phyloP scores from a whole-genome alignment of 139 green algal species.

The Coelastrella sp. region DNA sequence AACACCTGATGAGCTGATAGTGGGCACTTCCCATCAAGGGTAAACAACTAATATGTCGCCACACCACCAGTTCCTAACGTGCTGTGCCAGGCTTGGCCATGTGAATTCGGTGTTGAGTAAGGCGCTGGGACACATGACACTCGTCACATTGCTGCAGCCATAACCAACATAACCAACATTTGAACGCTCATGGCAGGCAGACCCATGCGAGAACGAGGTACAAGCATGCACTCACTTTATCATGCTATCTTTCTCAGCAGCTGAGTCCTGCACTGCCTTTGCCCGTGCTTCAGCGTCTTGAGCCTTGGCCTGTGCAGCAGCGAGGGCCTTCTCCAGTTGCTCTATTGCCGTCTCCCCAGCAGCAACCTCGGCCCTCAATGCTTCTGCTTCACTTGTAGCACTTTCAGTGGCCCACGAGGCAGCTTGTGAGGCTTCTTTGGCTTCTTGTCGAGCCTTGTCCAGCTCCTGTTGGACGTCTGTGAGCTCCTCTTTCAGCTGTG shows the following conservation, averaged over 20 bases:
- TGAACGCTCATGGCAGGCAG: too few species aligned
- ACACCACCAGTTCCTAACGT: too few species aligned
- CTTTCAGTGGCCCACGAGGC: slow-evolving; percentile 4
- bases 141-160: too few species aligned
- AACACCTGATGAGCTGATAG: too few species aligned
- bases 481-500: slow-evolving; percentile 68
- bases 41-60: too few species aligned
- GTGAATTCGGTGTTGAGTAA: too few species aligned
- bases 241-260: slow-evolving; percentile 70
- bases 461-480: slow-evolving; percentile 56
- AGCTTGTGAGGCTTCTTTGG: slow-evolving; percentile 33
- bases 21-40: too few species aligned
- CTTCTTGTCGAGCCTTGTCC: slow-evolving; percentile 56
- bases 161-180: background rate
- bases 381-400: slow-evolving; percentile 55
- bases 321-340: slow-evolving; percentile 40
- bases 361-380: slow-evolving; percentile 54
- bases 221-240: slow-evolving; percentile 49
- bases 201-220: background rate
- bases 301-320: slow-evolving; percentile 37
- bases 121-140: too few species aligned
- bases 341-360: slow-evolving; percentile 56
- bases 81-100: too few species aligned
- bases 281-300: slow-evolving; percentile 45
- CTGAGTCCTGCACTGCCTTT: slow-evolving; percentile 35